Base-by-base conservation (phyloP, 768 basidiomycete genomes). In the Termitomyces sp. region DNA sequence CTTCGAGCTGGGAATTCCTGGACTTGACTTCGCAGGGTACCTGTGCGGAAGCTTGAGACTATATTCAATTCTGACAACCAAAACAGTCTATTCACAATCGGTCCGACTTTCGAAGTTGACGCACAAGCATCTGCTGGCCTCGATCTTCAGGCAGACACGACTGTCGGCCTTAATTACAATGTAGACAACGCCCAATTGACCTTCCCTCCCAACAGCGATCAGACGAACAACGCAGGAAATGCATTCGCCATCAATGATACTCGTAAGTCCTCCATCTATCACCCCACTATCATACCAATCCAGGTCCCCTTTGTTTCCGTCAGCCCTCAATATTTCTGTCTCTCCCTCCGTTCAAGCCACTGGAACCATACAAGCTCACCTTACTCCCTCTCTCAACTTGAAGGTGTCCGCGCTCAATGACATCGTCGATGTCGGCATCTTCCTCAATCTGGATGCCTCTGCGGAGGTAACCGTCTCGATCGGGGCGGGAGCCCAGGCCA, bases 21-120 rank as follows among this genome's bases (percentile, higher is more conserved):
- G 78, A 7, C 70, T 82, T 18, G 74, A 78, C 61, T 74, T 83
- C 65, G 79, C 80, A 44, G 79, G 76, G 78, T 79, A 66, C 14
- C 71, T 62, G 3, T 22, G 7, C n/a, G 14, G 5, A n/a, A 30
- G 22, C 10, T 47, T 22, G 22, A 18, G 43, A 26, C 7, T 24
- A 7, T 11, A 44, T 50, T 28, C 41, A 35, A 50, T 4, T 28
- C 18, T 24, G 52, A 59, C n/a, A 24, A 47, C 16, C 20, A 16
- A 35, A 35, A 13, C 51, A 79, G 80, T 3, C 71, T 83, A 49
- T 61, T 83, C 35, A 72, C 71, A 13, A 61, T 83, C 28, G 82
- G 81, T 0, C 81, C 81, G 3, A 69, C 75, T 0, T 79, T 82
- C 69, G 61, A 73, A 41, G 68, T 83, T 56, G 69, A 74, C 30